Evolutionary conservation across 2,329 filamentous ascomycete species (phyloP), one percentile per base, ranked within the genome.

Genomic region (Hymenoscyphus infarciens): DNA sequence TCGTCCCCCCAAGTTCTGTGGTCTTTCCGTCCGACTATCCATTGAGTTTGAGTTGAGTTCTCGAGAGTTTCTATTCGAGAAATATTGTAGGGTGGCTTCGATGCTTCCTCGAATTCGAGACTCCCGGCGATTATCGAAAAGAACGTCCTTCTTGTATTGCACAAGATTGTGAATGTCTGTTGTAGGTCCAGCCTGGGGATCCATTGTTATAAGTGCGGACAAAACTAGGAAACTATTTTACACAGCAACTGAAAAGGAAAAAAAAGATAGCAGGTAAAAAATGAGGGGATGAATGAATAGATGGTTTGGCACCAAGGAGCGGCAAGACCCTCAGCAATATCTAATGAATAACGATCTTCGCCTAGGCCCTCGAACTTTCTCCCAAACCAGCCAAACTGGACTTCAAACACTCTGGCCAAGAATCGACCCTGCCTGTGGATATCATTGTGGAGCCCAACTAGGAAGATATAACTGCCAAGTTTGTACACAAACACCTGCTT

Each of bases 81-180:
- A 60, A 55, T 65, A 70, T 33, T 67, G 60, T 52, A 70, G 65
- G 5, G 68, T 69, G 35, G 63, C 62, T 61, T 69, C 64, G 58
- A 69, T 67, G 55, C 65, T 67, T 49, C 62, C 54, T 39, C 68
- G 61, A 52, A 70, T 68, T 19, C 62, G 64, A 35, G 66, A 65
- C 42, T 67, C 68, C 60, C 68, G 57, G 39, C 66, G 45, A 33
- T 68, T 61, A 59, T 69, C 67, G 61, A 58, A 58, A 49, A 69
- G 66, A 16, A 66, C 45, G 42, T 56, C 61, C 62, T 69, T 67
- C 59, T 70, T 69, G 62, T 69, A 66, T 56, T 64, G 31, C 33
- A 70, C 60, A 16, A 68, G 61, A 15, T 67, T 63, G 29, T 68
- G 63, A 54, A 70, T 60, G 35, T 55, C 52, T 49, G 29, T 59